Base-by-base conservation (phyloP, 495 filamentous ascomycete genomes). In the Hypoxylon trugodes region DNA sequence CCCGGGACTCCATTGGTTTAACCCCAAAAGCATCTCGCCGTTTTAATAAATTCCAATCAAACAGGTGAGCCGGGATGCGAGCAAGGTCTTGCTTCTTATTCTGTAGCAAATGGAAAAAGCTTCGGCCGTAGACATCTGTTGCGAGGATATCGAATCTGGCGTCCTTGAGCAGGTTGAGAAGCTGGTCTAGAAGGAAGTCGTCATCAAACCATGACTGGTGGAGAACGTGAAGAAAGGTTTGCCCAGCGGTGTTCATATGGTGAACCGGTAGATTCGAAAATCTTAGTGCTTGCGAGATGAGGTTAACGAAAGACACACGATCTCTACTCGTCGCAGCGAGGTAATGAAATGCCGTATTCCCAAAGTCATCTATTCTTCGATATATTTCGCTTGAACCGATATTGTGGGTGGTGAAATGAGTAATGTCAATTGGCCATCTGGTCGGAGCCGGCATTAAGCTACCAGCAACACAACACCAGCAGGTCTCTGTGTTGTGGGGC, bases 171-270 rank as follows among this genome's bases (percentile, higher is more conserved):
- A 73, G 22, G 32, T 67, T 53, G 8, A 81, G 58, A 6, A 79
- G 69, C 15, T 69, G 22, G 8, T 57, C 69, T 35, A 66, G 47
- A 25, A 73, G 53, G 2, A 61, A 48, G 3, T 69, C 52, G 2
- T 69, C 52, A 6, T 63, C 48, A 46, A 81, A 76, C 74, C 76
- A 78, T 6, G 74, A 68, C 1, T 50, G 55, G 40, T 76, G 68
- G 10, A 83, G 66, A 13, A 80, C 68, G 41, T 83, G 81, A 9
- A 83, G 73, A 38, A 81, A 83, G 1, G 77, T 81, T 59, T 83
- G 80, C 6, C 73, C 73, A 10, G 74, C 79, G 5, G 68, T 73
- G 62, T 83, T 82, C 6, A 50, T 63, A 4, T 53, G 59, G 6
- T 28, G 51, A 15, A 71, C n/a, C 0, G 52, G 67, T 6, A 60